Evolutionary conservation across 2,329 filamentous ascomycete genomes (phyloP).

Genomic region (Graphilbum sp.): DNA sequence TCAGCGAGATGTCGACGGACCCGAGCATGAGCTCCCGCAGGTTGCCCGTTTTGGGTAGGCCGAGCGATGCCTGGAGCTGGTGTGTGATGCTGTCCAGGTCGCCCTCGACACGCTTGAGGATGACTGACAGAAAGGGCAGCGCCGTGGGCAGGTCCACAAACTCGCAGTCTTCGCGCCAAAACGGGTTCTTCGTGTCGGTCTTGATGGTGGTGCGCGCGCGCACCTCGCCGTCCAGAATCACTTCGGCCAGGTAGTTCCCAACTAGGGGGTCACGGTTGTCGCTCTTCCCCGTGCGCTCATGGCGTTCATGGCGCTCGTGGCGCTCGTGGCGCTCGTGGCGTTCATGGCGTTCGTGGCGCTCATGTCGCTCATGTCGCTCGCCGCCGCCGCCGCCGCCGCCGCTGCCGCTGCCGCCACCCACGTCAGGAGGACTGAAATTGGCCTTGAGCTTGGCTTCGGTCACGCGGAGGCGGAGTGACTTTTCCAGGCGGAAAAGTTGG

Average conservation of each 20-base stretch:
- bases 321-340: conserved; percentile 6
- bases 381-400: too few relatives aligned
- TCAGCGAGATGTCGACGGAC: conserved; percentile 66
- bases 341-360: conserved; percentile 12
- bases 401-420: too few relatives aligned
- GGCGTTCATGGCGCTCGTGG: conserved; percentile 11
- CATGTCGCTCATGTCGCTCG: conserved; percentile 2
- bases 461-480: conserved; percentile 39
- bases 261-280: conserved; percentile 28
- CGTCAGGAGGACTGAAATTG: neutral
- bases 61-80: conserved; percentile 25
- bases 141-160: conserved; percentile 57
- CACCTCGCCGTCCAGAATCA: conserved; percentile 65
- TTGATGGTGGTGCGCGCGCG: conserved; percentile 61
- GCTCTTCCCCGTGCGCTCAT: conserved; percentile 15
- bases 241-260: conserved; percentile 64
- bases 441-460: conserved; percentile 46
- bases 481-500: conserved; percentile 45
- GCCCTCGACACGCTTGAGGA: conserved; percentile 50
- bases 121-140: conserved; percentile 51
- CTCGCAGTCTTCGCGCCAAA: conserved; percentile 70
- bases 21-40: conserved; percentile 42
- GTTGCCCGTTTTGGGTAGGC: conserved; percentile 22
- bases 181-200: conserved; percentile 53
- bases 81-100: conserved; percentile 28